Conservation (phyloP, 805 yeast species). For the Pichia rugopelliculosa region DNA sequence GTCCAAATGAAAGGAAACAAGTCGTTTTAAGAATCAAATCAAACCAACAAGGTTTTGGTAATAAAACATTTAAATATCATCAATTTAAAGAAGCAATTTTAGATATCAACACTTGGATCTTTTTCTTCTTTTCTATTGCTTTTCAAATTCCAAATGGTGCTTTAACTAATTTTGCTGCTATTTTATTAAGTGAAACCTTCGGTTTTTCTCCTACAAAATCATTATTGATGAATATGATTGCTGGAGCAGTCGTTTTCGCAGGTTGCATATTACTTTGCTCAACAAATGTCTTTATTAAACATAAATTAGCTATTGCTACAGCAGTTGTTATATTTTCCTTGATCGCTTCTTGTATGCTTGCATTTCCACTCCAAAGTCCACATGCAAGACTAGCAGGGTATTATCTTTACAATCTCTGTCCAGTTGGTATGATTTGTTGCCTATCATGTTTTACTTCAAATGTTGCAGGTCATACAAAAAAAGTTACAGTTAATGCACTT, state of each 20-base stretch:
- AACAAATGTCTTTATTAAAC: no score
- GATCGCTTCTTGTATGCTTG: slow-evolving; percentile 6
- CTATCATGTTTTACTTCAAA: slow-evolving; percentile 22
- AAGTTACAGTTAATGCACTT: slow-evolving; percentile 36
- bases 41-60: slow-evolving; percentile 31
- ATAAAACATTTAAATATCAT: slow-evolving; percentile 34
- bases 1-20: slow-evolving; percentile 31
- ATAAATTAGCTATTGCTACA: not conserved
- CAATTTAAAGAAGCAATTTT: slow-evolving; percentile 38
- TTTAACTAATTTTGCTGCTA: slow-evolving; percentile 9
- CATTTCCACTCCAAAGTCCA: slow-evolving; percentile 2
- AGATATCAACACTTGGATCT: slow-evolving; percentile 37
- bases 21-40: slow-evolving; percentile 33
- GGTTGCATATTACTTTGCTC: slow-evolving; percentile 15
- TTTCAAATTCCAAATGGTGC: slow-evolving; percentile 18
- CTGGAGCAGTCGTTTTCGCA: slow-evolving; percentile 31
- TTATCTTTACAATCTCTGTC: slow-evolving; percentile 5
- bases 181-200: slow-evolving; percentile 4
- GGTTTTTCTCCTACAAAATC: slow-evolving; percentile 13
- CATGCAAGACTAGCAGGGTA: slow-evolving; percentile 10
- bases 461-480: slow-evolving; percentile 44
- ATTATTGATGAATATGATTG: slow-evolving; percentile 25
- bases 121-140: slow-evolving; percentile 25
- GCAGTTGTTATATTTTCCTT: slow-evolving; percentile 2
- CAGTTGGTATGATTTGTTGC: slow-evolving; percentile 20